Conservation (phyloP, 192 early-diverging fungal genomes). For the Coemansia sp. region DNA sequence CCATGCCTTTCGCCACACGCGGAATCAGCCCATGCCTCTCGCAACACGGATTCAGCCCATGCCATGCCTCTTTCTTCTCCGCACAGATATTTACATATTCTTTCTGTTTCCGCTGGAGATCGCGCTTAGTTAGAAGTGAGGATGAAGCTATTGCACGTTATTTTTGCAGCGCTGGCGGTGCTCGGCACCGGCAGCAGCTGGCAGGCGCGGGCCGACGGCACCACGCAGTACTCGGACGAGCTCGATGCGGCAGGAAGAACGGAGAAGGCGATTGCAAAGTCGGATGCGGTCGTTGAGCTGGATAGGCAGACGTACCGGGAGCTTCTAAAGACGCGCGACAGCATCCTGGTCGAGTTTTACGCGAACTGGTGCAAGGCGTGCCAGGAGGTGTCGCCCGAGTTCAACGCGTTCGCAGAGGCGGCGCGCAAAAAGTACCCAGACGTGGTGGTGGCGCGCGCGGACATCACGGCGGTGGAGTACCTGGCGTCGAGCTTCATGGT, state of each 20-base stretch:
- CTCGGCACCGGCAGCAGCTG: conserved; percentile 6
- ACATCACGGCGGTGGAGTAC: conserved; percentile 44
- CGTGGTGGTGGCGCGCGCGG: conserved; percentile 36
- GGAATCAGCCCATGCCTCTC: too few relatives aligned
- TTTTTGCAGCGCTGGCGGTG: conserved; percentile 10
- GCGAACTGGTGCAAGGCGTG: conserved; percentile 52
- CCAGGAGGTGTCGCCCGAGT: conserved; percentile 40
- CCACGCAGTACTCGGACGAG: conserved; percentile 23
- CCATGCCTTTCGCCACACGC: too few relatives aligned
- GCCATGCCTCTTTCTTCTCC: background rate
- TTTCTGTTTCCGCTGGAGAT: too few relatives aligned
- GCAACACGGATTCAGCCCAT: too few relatives aligned
- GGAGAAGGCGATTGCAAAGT: conserved; percentile 33
- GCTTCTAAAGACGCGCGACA: conserved; percentile 27
- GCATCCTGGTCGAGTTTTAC: conserved; percentile 48
- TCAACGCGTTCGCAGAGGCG: conserved; percentile 28
- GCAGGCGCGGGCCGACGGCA: conserved; percentile 3
- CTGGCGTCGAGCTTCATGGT: conserved; percentile 52
- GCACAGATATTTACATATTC: background rate
- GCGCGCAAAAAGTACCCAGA: conserved; percentile 32
- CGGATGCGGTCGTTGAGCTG: conserved; percentile 36
- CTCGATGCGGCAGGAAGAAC: conserved; percentile 27
- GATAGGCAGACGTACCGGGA: conserved; percentile 29
- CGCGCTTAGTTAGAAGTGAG: background rate
- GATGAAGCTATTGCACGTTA: conserved; percentile 12